Evolutionary conservation across 208 protist genomes (phyloP).

Genomic region (Leishmania aethiopica): DNA sequence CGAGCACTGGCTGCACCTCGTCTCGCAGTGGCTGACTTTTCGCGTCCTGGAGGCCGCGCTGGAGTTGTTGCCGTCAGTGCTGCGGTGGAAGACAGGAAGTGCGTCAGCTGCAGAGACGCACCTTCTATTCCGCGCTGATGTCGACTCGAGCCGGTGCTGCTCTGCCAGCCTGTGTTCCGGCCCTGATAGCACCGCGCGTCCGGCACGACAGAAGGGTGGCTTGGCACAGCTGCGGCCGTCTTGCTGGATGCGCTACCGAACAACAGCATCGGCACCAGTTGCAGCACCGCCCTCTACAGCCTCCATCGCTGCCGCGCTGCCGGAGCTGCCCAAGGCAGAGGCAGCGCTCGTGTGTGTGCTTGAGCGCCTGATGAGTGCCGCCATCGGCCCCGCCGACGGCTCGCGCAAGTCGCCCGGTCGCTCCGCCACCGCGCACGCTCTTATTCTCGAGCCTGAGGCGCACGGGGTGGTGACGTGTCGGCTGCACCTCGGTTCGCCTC

Average conservation of each 20-base stretch:
- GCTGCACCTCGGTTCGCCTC: constrained; percentile 5
- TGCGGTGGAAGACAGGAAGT: not conserved
- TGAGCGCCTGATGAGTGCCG: not conserved
- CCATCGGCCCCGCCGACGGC: not conserved
- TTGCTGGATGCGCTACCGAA: constrained; percentile 4
- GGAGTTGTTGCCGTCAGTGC: not conserved
- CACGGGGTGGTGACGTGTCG: constrained; percentile 24
- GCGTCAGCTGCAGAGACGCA: not conserved
- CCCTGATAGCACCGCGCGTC: not conserved
- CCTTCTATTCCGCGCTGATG: not conserved
- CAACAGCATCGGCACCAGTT: not conserved
- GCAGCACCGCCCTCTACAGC: not conserved
- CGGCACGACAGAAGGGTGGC: too few species aligned
- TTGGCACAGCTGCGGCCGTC: not conserved
- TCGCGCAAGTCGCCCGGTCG: not conserved
- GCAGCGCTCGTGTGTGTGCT: constrained; percentile 1
- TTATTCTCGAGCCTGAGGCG: constrained; percentile 8
- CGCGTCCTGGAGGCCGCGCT: constrained; percentile 2
- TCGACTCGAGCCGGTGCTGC: not conserved
- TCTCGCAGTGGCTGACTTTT: constrained; percentile 6
- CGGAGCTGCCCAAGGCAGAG: not conserved
- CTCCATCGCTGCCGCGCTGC: constrained; percentile 7
- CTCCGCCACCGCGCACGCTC: constrained; percentile 1
- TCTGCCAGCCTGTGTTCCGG: not conserved
- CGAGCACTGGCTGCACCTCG: not conserved